Evolutionary conservation across 176 grass and related monocot species (phyloP).

Genomic region (Ensete glaucum): DNA sequence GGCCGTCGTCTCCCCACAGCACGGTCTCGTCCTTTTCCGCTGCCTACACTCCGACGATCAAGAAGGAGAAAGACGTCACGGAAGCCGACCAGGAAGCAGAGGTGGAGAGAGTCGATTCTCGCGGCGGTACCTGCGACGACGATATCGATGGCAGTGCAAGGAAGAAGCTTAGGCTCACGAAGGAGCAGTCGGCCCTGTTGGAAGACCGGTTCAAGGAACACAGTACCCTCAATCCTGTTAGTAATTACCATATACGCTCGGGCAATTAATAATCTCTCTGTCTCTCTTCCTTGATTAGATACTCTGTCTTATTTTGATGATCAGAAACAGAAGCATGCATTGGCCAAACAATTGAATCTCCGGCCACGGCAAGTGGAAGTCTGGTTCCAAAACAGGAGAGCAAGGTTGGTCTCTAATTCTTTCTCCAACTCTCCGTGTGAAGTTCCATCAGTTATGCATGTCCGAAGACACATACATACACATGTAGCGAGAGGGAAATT

Average conservation of each 20-base stretch:
- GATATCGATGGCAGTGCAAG: neutral
- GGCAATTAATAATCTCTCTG: neutral
- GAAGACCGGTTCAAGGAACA: slow-evolving; percentile 17
- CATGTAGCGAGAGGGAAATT: neutral
- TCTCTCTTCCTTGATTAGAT: neutral
- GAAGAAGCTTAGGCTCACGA: slow-evolving; percentile 21
- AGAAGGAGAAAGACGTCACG: neutral
- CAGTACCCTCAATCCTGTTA: slow-evolving; percentile 4
- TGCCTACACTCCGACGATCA: neutral
- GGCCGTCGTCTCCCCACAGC: slow-evolving; percentile 9
- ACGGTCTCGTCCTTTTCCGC: slow-evolving; percentile 6
- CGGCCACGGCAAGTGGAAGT: slow-evolving; percentile 24
- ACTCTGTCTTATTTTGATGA: neutral
- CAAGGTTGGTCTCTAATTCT: slow-evolving; percentile 5
- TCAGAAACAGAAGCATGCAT: slow-evolving; percentile 23
- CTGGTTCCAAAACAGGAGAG: slow-evolving; percentile 31
- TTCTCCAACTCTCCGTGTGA: neutral
- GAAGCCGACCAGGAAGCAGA: neutral
- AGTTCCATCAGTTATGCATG: neutral
- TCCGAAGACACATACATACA: neutral
- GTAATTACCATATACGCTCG: neutral
- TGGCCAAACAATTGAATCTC: slow-evolving; percentile 23
- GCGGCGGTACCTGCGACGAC: neutral
- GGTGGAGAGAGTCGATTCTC: neutral
- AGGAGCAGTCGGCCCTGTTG: slow-evolving; percentile 20